Percentiles rank a stretch among this genome's conserved stretches.
These are phyloP conservation scores for Colletotrichum nymphaeae DNA, from an alignment of 2,329 filamentous ascomycete genomes.

Conservation along the genomic window DNA sequence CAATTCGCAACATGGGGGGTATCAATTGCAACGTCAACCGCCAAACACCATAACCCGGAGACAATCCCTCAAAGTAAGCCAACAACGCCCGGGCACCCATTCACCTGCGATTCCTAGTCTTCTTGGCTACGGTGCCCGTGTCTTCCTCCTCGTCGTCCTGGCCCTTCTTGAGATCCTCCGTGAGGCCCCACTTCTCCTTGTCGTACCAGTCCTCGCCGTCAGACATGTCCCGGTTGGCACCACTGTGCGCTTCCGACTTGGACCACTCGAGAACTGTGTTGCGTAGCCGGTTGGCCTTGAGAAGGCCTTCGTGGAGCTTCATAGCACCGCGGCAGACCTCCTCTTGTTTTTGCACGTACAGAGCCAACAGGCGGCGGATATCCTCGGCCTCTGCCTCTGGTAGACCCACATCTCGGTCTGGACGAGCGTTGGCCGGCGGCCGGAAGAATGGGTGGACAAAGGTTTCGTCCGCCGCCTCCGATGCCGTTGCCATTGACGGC, in stretches of 20 bases:
- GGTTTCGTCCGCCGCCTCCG: slow-evolving; percentile 52
- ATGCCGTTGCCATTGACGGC: slow-evolving; percentile 26
- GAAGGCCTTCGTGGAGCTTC: slow-evolving; percentile 75
- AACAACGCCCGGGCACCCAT: slow-evolving; percentile 21
- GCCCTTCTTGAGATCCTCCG: slow-evolving; percentile 82
- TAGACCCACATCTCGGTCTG: slow-evolving; percentile 78
- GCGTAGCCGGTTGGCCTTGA: slow-evolving; percentile 78
- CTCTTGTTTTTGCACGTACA: slow-evolving; percentile 88
- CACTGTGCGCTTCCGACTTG: slow-evolving; percentile 80
- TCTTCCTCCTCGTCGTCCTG: slow-evolving; percentile 87
- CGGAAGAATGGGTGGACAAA: slow-evolving; percentile 81
- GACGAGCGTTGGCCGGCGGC: slow-evolving; percentile 69
- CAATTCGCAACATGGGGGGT: slow-evolving; percentile 30
- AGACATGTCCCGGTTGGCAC: slow-evolving; percentile 78
- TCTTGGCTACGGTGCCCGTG: slow-evolving; percentile 65
- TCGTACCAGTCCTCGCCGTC: slow-evolving; percentile 94
- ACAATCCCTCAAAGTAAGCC: background rate
- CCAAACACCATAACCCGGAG: slow-evolving; percentile 13
- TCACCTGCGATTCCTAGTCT: slow-evolving; percentile 67
- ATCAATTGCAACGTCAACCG: slow-evolving; percentile 31
- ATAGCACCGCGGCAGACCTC: slow-evolving; percentile 80
- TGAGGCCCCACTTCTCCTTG: slow-evolving; percentile 80
- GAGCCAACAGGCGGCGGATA: slow-evolving; percentile 76
- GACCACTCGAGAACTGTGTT: slow-evolving; percentile 79
- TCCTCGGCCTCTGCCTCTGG: slow-evolving; percentile 82